These are phyloP conservation scores for Herpetomonas tarakana DNA, from an alignment of 208 protist species.

Conservation along the genomic window DNA sequence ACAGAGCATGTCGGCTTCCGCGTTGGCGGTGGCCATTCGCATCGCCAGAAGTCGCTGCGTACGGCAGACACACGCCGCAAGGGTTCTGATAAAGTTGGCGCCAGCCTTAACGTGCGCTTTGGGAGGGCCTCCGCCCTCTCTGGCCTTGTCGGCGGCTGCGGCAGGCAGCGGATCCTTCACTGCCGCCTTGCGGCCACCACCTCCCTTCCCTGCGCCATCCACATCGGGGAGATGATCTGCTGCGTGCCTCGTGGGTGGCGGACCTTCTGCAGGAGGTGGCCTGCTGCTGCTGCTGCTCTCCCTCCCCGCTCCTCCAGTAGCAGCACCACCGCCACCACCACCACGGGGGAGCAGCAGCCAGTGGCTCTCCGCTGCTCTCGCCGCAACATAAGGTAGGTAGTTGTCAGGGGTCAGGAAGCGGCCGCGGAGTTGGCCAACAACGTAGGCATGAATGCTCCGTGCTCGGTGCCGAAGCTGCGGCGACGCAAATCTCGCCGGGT, in stretches of 20 bases:
- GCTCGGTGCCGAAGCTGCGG: not conserved
- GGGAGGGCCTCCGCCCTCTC: not conserved
- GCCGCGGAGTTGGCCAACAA: not conserved
- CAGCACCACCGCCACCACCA: slow-evolving; percentile 1
- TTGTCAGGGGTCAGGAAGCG: not conserved
- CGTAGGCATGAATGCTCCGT: not conserved
- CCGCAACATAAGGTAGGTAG: slow-evolving; percentile 32
- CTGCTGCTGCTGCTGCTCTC: no score
- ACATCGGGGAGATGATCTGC: no score
- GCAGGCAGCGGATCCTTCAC: no score
- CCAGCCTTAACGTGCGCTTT: not conserved
- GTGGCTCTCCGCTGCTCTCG: slow-evolving; percentile 41
- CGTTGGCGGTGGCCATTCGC: not conserved
- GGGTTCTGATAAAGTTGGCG: not conserved
- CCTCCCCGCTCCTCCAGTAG: no score
- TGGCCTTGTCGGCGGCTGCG: no score
- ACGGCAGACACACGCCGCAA: not conserved
- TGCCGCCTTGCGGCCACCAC: no score
- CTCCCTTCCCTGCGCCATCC: no score
- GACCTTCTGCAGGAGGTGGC: no score
- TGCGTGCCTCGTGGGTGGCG: no score
- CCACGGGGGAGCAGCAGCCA: slow-evolving; percentile 36
- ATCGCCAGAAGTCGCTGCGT: not conserved
- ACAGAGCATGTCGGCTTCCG: not conserved
- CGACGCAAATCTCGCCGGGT: no score